These are phyloP conservation scores for bread wheat (Triticum aestivum) DNA, from an alignment of 176 grass and related monocot species.

Conservation along the genomic window IWGSC_CS_RefSeq_v2.1 NC_057798.1:518616815-518617314, in stretches of 20 bases:
- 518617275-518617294: constrained; percentile 42
- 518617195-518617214: constrained; percentile 45
- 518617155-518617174: neutral
- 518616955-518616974: constrained; percentile 40
- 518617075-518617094: constrained; percentile 44
- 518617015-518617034: neutral
- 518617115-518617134: constrained; percentile 43
- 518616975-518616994: neutral
- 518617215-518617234: constrained; percentile 18
- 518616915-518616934: constrained; percentile 32
- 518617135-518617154: constrained; percentile 38
- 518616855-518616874: constrained; percentile 25
- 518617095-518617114: constrained; percentile 48
- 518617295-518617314: neutral
- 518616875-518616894: constrained; percentile 45
- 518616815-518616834: neutral
- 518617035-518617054: constrained; percentile 22
- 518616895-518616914: constrained; percentile 45
- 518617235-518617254: constrained; percentile 74
- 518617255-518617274: constrained; percentile 51
- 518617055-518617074: constrained; percentile 57
- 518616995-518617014: neutral
- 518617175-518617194: constrained; percentile 54
- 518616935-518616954: constrained; percentile 36
- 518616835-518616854: neutral